These are phyloP conservation scores for Macadamia tetraphylla DNA, from an alignment of 164 flowering plant genomes.

Conservation along the genomic window DNA sequence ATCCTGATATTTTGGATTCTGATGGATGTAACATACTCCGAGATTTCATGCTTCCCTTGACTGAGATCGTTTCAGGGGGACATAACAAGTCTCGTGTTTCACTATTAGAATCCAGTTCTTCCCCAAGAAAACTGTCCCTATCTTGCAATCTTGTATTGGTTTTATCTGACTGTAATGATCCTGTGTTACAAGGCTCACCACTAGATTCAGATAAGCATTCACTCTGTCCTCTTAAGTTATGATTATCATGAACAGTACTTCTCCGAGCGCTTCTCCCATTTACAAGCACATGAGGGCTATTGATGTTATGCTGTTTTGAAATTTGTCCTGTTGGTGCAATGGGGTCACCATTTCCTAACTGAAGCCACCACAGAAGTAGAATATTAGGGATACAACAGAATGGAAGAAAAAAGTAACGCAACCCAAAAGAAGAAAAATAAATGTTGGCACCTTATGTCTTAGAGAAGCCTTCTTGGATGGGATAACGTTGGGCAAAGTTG, in stretches of 20 bases:
- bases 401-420: not conserved
- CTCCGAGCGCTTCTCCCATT: constrained; percentile 21
- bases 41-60: constrained; percentile 22
- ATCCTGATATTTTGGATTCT: constrained; percentile 21
- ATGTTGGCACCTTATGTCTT: constrained; percentile 39
- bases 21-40: constrained; percentile 20
- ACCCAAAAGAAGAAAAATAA: not conserved
- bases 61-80: constrained; percentile 22
- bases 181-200: constrained; percentile 17
- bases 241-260: constrained; percentile 23
- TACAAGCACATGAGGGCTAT: constrained; percentile 8
- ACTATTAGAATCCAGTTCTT: constrained; percentile 9
- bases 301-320: constrained; percentile 9
- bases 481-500: constrained; percentile 8
- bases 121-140: constrained; percentile 17
- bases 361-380: constrained; percentile 16
- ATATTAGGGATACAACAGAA: not conserved
- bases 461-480: constrained; percentile 21
- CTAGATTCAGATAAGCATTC: constrained; percentile 20
- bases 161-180: constrained; percentile 16
- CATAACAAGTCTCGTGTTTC: constrained; percentile 18
- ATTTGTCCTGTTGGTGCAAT: constrained; percentile 21
- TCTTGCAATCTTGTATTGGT: constrained; percentile 12
- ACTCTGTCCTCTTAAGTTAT: constrained; percentile 18
- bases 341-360: constrained; percentile 28